A percentile compares a stretch with the other conserved stretches of the same genome.
Evolutionary conservation across 1,284 basidiomycete genomes (phyloP).

Genomic region (Xerocomus nothofagi): DNA sequence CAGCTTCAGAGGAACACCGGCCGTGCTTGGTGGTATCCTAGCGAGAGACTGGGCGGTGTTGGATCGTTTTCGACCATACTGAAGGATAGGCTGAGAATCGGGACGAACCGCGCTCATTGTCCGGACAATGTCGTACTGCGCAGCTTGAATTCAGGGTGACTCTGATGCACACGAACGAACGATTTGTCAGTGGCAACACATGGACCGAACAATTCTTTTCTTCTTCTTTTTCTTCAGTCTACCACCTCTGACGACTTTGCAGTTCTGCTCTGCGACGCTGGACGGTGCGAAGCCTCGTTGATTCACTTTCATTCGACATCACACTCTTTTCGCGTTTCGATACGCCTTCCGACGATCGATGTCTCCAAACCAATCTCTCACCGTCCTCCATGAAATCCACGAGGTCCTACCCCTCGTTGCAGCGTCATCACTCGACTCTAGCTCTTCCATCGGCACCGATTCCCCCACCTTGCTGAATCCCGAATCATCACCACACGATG

Average conservation of each 20-base stretch:
- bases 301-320: conserved; percentile 24
- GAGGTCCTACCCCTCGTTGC: conserved; percentile 9
- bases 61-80: conserved; percentile 62
- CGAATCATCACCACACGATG: conserved; percentile 13
- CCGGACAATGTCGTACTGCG: neutral
- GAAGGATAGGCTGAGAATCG: conserved; percentile 43
- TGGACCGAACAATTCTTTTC: neutral
- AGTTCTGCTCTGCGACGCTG: conserved; percentile 12
- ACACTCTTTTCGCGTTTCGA: conserved; percentile 24
- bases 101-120: conserved; percentile 58
- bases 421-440: conserved; percentile 18
- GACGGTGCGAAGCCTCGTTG: conserved; percentile 10
- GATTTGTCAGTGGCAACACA: conserved; percentile 10
- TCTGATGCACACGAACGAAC: neutral
- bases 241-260: neutral
- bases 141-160: conserved; percentile 4
- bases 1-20: conserved; percentile 45
- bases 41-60: conserved; percentile 69
- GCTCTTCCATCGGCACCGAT: conserved; percentile 18
- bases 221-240: neutral
- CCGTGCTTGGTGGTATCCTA: conserved; percentile 37
- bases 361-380: conserved; percentile 10
- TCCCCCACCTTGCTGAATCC: conserved; percentile 15
- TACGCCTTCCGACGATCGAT: conserved; percentile 8
- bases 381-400: conserved; percentile 21